Evolutionary conservation across 768 basidiomycete species (phyloP), one percentile per base, ranked within the genome.

Genomic region (Cystobasidium onofrii): DNA sequence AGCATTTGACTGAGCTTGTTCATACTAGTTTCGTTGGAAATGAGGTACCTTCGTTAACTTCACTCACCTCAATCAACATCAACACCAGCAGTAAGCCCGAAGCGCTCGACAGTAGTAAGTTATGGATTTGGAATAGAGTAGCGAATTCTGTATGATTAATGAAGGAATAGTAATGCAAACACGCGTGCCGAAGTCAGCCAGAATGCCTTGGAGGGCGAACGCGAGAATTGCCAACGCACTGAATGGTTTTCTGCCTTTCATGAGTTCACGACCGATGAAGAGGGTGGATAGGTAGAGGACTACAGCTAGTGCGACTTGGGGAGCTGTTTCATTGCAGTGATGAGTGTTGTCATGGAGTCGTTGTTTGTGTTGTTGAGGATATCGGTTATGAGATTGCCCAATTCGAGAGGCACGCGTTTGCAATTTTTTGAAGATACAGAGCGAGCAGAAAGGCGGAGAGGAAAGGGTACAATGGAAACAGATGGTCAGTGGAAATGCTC

Each of bases 211-310:
- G n/a, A n/a, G n/a, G n/a, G n/a, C n/a, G n/a, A n/a, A n/a, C n/a
- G n/a, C n/a, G n/a, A n/a, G n/a, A n/a, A n/a, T n/a, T n/a, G n/a
- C n/a, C n/a, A 29, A 60, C 31, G 33, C 75, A 80, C 88, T 89
- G 78, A 85, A 84, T 10, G 92, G 85, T 78, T 86, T 83, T 62
- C 85, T 84, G 80, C 86, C 86, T 85, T 86, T 90, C 94, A 97
- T 96, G 78, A 90, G 80, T 77, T 87, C 87, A 80, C 88, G 88
- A 41, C 89, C 86, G 76, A 89, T 87, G 80, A 97, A 98, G 80
- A 99, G 88, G 84, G 89, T 83, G 82, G 86, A 88, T 77, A 99
- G 87, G 85, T 99, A 99, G 72, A 86, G 85, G 34, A 82, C 85
- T 75, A 99, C 86, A 17, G 89, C 83, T 34, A 85, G 82, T 36